Percentiles rank a stretch among this genome's conserved stretches.
These are phyloP conservation scores for Akebia trifoliata DNA, from an alignment of 164 flowering plant genomes.

Conservation along the genomic window DNA sequence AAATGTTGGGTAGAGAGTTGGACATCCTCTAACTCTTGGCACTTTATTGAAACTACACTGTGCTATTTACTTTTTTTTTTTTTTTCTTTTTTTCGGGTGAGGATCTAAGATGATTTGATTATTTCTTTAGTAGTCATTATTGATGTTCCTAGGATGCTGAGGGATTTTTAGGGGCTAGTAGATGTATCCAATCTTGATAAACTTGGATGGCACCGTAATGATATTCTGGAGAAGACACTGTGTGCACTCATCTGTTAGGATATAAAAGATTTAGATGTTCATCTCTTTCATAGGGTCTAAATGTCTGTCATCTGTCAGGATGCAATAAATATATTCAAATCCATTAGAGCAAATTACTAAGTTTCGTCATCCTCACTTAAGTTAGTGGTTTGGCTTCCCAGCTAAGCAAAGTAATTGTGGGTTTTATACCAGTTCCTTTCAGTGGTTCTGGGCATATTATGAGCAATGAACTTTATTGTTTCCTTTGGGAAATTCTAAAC, in stretches of 20 bases:
- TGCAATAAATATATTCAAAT: neutral
- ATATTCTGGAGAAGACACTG: neutral
- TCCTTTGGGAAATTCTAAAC: neutral
- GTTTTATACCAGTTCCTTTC: too few relatives aligned
- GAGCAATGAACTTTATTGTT: too few relatives aligned
- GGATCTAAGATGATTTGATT: constrained; percentile 2
- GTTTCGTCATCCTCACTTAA: neutral
- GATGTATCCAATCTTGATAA: neutral
- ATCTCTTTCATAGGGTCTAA: neutral
- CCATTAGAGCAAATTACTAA: neutral
- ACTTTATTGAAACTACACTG: constrained; percentile 9
- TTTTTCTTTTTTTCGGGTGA: neutral
- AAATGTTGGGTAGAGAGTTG: constrained; percentile 14
- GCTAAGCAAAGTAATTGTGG: neutral
- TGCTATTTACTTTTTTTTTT: neutral
- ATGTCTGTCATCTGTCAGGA: neutral
- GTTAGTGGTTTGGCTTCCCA: neutral
- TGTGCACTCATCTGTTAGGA: neutral
- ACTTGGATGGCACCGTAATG: neutral
- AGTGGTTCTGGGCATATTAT: too few relatives aligned
- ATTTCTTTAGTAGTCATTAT: constrained; percentile 8
- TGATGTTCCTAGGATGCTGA: neutral
- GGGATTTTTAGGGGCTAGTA: neutral
- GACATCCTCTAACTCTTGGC: constrained; percentile 10
- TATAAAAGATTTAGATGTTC: neutral